A percentile compares a stretch with the other conserved stretches of the same genome.
phyloP scores from a whole-genome alignment of 495 filamentous ascomycete species.

The Podospora pseudocomata region DNA sequence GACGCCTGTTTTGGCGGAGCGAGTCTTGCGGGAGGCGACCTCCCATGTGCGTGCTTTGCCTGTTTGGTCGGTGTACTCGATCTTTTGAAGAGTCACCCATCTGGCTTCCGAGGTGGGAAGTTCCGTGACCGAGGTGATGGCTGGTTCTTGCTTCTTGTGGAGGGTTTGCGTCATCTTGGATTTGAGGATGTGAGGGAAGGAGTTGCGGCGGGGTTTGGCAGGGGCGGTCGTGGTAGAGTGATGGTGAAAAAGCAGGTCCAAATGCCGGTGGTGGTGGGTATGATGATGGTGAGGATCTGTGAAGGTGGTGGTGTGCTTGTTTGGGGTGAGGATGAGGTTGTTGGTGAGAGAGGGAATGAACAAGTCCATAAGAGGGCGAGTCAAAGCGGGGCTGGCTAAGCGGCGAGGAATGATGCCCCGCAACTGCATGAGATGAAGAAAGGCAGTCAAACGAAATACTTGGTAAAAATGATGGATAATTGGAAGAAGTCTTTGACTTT shows the following conservation, averaged over 20 bases:
- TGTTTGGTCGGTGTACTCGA: conserved; percentile 50
- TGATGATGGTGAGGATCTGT: neutral
- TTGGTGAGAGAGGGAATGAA: neutral
- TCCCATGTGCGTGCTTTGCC: conserved; percentile 53
- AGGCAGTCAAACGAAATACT: neutral
- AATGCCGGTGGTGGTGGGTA: neutral
- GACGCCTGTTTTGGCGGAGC: conserved; percentile 41
- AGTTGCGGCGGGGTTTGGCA: neutral
- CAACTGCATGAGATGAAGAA: neutral
- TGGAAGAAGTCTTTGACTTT: neutral
- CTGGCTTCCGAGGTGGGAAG: conserved; percentile 45
- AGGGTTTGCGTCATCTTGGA: conserved; percentile 13
- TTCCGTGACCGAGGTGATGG: conserved; percentile 43
- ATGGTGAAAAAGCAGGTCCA: too few relatives aligned
- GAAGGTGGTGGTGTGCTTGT: neutral
- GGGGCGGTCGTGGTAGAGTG: too few relatives aligned
- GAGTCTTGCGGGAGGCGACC: conserved; percentile 51
- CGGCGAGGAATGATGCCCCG: neutral
- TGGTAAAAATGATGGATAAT: neutral
- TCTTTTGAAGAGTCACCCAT: conserved; percentile 50
- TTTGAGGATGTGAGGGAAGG: neutral
- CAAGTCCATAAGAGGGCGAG: neutral
- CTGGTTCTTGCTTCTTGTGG: conserved; percentile 41
- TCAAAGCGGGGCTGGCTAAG: conserved; percentile 11
- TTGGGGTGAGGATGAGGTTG: conserved; percentile 5